Conservation (phyloP, 1,284 basidiomycete species). For the Ganoderma multipileum region DNA sequence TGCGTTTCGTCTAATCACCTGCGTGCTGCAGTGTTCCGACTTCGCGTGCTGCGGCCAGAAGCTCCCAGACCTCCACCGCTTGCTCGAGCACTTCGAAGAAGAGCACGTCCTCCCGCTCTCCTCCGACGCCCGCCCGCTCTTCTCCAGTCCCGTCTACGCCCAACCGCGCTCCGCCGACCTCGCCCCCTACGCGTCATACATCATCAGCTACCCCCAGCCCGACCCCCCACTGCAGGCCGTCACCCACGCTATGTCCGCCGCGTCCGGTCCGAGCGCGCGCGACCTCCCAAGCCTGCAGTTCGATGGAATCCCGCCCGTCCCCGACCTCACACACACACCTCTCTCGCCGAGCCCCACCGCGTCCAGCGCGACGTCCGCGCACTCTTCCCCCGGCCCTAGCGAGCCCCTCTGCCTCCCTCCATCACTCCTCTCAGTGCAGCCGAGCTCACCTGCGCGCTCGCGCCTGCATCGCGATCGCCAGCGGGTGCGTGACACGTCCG, state of each 20-base stretch:
- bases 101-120: constrained; percentile 55
- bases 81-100: constrained; percentile 73
- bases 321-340: constrained; percentile 28
- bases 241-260: constrained; percentile 19
- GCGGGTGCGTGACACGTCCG: background rate
- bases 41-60: constrained; percentile 70
- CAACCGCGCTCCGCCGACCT: constrained; percentile 26
- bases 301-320: constrained; percentile 22
- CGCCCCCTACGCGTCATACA: constrained; percentile 34
- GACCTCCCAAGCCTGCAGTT: constrained; percentile 21
- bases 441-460: constrained; percentile 5
- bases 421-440: constrained; percentile 35
- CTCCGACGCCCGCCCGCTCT: constrained; percentile 38
- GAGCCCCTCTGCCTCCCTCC: constrained; percentile 39
- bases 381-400: constrained; percentile 27
- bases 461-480: background rate
- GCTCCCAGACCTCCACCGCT: constrained; percentile 69
- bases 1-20: background rate
- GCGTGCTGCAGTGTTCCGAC: constrained; percentile 55
- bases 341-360: constrained; percentile 22
- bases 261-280: constrained; percentile 5
- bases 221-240: constrained; percentile 33
- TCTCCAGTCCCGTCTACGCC: constrained; percentile 31
- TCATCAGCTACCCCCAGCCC: constrained; percentile 43
- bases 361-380: constrained; percentile 23